Evolutionary conservation across 768 basidiomycete species (phyloP).

Genomic region (Austroboletus festivus): DNA sequence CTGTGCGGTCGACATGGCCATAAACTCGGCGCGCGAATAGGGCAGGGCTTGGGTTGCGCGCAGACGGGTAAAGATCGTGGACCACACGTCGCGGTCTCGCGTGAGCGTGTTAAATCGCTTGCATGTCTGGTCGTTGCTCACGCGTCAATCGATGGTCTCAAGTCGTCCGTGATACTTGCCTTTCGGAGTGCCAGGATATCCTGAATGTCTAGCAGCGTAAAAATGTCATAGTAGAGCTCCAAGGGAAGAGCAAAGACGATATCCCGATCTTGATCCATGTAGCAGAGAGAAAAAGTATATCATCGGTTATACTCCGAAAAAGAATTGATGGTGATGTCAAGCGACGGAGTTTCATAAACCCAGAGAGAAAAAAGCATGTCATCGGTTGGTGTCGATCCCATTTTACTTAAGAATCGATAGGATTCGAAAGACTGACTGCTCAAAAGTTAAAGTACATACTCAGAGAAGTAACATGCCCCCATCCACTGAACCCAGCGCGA

Average conservation of each 20-base stretch:
- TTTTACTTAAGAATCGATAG: too few species aligned
- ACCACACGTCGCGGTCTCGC: slow-evolving; percentile 18
- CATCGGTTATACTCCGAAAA: too few species aligned
- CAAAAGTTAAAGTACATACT: too few species aligned
- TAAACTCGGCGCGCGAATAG: slow-evolving; percentile 11
- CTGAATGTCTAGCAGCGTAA: slow-evolving; percentile 10
- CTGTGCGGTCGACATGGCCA: slow-evolving; percentile 5
- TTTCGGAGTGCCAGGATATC: slow-evolving; percentile 18
- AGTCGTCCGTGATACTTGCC: slow-evolving; percentile 1
- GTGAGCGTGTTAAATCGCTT: slow-evolving; percentile 17
- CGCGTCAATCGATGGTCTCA: neutral
- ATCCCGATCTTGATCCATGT: too few species aligned
- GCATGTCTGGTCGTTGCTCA: slow-evolving; percentile 27
- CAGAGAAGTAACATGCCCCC: neutral
- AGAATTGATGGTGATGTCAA: too few species aligned
- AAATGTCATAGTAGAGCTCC: slow-evolving; percentile 17
- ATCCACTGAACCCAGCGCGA: neutral
- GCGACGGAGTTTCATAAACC: too few species aligned
- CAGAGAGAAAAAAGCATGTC: too few species aligned
- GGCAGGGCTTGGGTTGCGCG: slow-evolving; percentile 14
- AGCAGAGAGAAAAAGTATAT: too few species aligned
- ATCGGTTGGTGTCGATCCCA: too few species aligned
- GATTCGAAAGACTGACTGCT: too few species aligned
- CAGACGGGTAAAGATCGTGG: slow-evolving; percentile 9
- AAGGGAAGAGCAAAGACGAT: slow-evolving; percentile 10